phyloP scores from a whole-genome alignment of 2,329 filamentous ascomycete species.

The Ophiocordyceps camponoti-saundersi region DNA sequence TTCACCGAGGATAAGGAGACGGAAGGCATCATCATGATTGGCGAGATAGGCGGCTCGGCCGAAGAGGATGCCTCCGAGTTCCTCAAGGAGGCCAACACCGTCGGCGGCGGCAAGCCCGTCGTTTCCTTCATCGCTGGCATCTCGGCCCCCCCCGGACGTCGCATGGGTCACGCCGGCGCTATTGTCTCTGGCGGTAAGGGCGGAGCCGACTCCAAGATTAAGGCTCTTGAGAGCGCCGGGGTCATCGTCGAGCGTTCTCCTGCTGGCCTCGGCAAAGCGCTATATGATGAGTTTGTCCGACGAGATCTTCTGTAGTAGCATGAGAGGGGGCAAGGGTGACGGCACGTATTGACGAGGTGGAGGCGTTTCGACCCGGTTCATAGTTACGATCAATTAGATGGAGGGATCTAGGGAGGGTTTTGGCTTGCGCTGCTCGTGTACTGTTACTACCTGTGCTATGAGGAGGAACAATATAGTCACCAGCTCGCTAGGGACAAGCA shows the following conservation, averaged over 20 bases:
- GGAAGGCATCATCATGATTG: constrained; percentile 99
- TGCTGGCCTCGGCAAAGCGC: constrained; percentile 77
- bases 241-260: constrained; percentile 94
- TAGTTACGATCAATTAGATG: constrained; percentile 8
- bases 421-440: neutral
- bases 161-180: constrained; percentile 97
- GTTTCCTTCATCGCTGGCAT: constrained; percentile 98
- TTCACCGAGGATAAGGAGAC: constrained; percentile 94
- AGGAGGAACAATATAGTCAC: neutral
- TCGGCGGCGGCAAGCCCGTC: constrained; percentile 75
- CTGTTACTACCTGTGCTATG: neutral
- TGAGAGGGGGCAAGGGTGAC: neutral
- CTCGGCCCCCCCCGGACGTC: constrained; percentile 83
- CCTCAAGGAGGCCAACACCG: constrained; percentile 78
- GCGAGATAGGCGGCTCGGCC: constrained; percentile 92
- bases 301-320: constrained; percentile 69
- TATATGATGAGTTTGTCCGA: constrained; percentile 92
- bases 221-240: constrained; percentile 79
- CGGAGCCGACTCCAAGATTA: constrained; percentile 95
- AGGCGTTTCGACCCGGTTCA: neutral
- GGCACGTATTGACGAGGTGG: neutral
- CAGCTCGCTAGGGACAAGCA: neutral
- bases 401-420: neutral
- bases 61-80: constrained; percentile 98
- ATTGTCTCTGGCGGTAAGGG: constrained; percentile 97